These are phyloP conservation scores for Gossypium laxum DNA, from an alignment of 441 rosid genomes.

Conservation along the genomic window DNA sequence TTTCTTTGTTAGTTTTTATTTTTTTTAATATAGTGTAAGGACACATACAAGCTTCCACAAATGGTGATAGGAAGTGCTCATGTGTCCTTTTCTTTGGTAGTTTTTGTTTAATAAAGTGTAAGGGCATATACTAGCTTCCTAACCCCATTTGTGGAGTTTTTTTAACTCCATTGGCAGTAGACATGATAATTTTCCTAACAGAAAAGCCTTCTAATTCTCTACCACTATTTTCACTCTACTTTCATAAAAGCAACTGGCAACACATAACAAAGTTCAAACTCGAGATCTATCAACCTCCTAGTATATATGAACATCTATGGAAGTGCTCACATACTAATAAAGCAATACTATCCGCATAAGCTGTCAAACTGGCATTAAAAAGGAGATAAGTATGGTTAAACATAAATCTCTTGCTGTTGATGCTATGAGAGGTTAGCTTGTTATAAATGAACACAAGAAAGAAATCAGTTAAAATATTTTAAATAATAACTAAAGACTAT, in stretches of 20 bases:
- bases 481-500: constrained; percentile 12
- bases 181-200: background rate
- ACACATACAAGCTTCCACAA: no score
- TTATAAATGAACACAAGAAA: background rate
- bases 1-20: no score
- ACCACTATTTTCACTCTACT: background rate
- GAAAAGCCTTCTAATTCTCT: background rate
- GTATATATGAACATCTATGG: background rate
- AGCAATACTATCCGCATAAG: background rate
- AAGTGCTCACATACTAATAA: background rate
- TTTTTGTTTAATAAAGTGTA: background rate
- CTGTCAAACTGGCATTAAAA: background rate
- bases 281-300: background rate
- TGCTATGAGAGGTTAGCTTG: background rate
- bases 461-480: constrained; percentile 5
- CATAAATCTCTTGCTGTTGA: background rate
- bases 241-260: background rate
- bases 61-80: no score
- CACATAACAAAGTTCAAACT: background rate
- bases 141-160: no score
- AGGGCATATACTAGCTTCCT: background rate
- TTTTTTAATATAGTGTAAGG: no score
- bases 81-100: no score
- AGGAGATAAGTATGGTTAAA: background rate
- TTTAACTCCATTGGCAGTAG: no score